Base-by-base conservation (phyloP, 139 green algal genomes). In the Monoraphidium neglectum region DNA sequence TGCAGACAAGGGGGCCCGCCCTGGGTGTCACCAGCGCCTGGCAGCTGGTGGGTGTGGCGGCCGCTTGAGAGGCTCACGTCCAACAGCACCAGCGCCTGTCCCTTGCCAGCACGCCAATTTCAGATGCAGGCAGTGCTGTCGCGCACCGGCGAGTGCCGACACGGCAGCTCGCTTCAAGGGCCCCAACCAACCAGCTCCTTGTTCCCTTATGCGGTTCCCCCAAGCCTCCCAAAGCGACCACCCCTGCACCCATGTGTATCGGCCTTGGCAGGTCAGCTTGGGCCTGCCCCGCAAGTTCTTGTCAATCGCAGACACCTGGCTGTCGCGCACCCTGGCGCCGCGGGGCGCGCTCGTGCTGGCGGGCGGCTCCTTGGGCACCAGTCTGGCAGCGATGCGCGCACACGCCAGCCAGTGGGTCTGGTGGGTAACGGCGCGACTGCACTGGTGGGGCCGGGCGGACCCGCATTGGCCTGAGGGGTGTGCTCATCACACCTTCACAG, bases 331-430 rank as follows among this genome's bases (percentile, higher is more conserved):
- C 40, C 57, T 85, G 61, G 35, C 61, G 36, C 43, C 28, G 63
- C 60, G 35, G 43, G 62, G n/a, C 2, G 60, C 66, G 21, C 61
- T 67, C 62, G 4, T 76, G 26, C 24, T 76, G 33, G 1, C 47
- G 43, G 71, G 70, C 26, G 53, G 38, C 12, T 70, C 15, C 23
- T 72, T 65, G 67, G 56, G 2, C 61, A 74, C 37, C 28, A 68
- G 28, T 26, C n/a, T 83, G 5, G 59, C 37, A 0, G 84, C 84
- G 23, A 86, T 89, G 84, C 35, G 40, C 0, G 62, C 74, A 28
- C 84, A 89, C 35, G 26, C 59, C 26, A 85, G 74, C 68, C 84
- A 89, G 75, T 73, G 80, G 51, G 78, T 87, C 6, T 89, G 84
- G 84, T 89, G 81, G 71, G 84, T 79, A 33, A 21, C 24, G 43